Percentiles rank a stretch among this genome's conserved stretches.
phyloP scores from a whole-genome alignment of 202 grass and related monocot genomes.

The Setaria viridis region DNA sequence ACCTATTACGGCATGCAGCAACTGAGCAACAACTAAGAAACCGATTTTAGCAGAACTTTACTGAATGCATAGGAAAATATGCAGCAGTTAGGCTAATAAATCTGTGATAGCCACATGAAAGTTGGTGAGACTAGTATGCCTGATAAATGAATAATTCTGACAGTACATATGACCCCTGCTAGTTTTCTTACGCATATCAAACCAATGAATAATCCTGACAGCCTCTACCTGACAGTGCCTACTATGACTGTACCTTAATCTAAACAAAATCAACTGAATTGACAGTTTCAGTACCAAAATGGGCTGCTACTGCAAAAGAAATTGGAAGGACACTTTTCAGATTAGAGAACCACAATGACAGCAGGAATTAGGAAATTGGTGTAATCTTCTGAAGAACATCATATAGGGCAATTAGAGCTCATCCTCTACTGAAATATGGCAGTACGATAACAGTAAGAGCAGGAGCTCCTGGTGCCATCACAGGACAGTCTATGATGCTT shows the following conservation, averaged over 20 bases:
- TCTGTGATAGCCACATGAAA: not conserved
- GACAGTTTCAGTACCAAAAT: not conserved
- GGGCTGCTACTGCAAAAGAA: not conserved
- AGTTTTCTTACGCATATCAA: no score
- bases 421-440: not conserved
- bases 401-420: not conserved
- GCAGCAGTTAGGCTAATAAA: not conserved
- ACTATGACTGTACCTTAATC: no score
- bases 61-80: not conserved
- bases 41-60: slow-evolving; percentile 3
- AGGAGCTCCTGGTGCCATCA: no score
- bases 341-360: not conserved
- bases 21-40: not conserved
- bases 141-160: no score
- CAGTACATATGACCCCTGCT: no score
- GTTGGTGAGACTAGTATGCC: not conserved
- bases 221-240: no score
- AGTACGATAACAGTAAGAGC: no score
- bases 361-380: not conserved
- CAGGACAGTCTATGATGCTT: no score
- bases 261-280: not conserved
- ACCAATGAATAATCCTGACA: no score
- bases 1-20: slow-evolving; percentile 15
- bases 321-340: not conserved
- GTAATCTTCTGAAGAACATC: not conserved